Evolutionary conservation across 352 stramenopile species (phyloP).

Genomic region (Phytophthora kernoviae): DNA sequence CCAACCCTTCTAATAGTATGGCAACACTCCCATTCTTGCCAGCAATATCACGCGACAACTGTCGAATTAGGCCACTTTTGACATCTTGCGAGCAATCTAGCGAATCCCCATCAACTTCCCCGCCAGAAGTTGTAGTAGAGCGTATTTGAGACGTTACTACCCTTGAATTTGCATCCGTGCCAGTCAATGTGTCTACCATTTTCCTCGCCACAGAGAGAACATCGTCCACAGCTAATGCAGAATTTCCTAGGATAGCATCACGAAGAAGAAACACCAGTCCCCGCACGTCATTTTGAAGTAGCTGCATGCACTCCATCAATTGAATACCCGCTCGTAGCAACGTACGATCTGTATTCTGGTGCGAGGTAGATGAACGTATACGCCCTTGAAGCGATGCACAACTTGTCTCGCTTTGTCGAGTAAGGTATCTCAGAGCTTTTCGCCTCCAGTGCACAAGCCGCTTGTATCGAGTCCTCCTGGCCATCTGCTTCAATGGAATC

Average conservation of each 20-base stretch:
- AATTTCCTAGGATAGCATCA: slow-evolving; percentile 26
- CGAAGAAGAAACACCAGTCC: slow-evolving; percentile 33
- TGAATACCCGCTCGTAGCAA: slow-evolving; percentile 34
- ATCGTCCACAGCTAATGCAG: slow-evolving; percentile 7
- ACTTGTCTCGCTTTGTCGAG: slow-evolving; percentile 4
- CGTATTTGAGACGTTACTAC: background rate
- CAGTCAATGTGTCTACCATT: slow-evolving; percentile 19
- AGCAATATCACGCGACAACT: slow-evolving; percentile 31
- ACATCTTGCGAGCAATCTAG: slow-evolving; percentile 3
- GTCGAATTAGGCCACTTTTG: slow-evolving; percentile 19
- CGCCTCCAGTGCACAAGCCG: slow-evolving; percentile 1
- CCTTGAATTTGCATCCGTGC: background rate
- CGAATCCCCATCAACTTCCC: background rate
- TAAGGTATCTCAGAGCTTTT: slow-evolving; percentile 8
- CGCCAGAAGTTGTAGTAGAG: background rate
- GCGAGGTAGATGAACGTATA: slow-evolving; percentile 6
- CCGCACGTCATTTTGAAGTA: slow-evolving; percentile 24
- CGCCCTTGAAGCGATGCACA: slow-evolving; percentile 7
- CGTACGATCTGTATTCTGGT: slow-evolving; percentile 10
- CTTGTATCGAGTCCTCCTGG: slow-evolving; percentile 1
- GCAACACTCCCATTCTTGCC: slow-evolving; percentile 25
- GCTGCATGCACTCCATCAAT: slow-evolving; percentile 24
- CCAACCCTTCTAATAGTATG: slow-evolving; percentile 49
- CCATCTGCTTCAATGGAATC: slow-evolving; percentile 12
- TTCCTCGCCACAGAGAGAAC: slow-evolving; percentile 12